Evolutionary conservation across 2,329 filamentous ascomycete genomes (phyloP), one percentile per base, ranked within the genome.

Genomic region (Tympanopsis confertula): DNA sequence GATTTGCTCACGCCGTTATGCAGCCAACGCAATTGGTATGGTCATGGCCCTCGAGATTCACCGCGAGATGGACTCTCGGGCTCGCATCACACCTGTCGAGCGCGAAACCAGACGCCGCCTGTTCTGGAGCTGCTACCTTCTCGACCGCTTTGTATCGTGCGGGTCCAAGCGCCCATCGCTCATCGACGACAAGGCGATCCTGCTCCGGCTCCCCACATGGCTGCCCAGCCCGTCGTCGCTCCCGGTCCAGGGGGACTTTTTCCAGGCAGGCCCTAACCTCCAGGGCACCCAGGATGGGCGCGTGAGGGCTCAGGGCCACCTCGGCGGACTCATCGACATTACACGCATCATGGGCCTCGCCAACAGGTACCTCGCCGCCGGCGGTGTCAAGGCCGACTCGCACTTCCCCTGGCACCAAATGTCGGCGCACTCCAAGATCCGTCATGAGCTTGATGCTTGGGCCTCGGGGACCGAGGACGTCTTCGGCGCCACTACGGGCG

Each of bases 401-500:
- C 86, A 93, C 55, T 93, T 93, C 45, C 86, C 86, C 7, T 94
- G 86, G 86, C 86, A 93, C 53, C 78, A 84, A 2, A 68, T 88
- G 15, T 93, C 86, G 4, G 88, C 82, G 42, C 66, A 93, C 2
- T 91, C 86, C 38, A 87, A 86, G 52, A 91, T 94, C 45, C 74
- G 85, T 20, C 82, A 88, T 45, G 84, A 91, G 49, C 66, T 94
- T 18, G 85, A 93, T 51, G 72, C 84, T 20, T 94, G 86, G 86
- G 83, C 84, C 1, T 78, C 83, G 1, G 84, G 83, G 10, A 87
- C 84, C 1, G 79, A 7, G 7, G 82, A 86, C 42, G 72, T 83
- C 5, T 91, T 91, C 49, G 78, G 22, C 22, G 22, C n/a, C 22
- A 26, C 22, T 10, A 18, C 80, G 0, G 85, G 80, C 13, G 69